Conservation (phyloP, 108 stramenopile genomes). For the Licmophora abbreviata region DNA sequence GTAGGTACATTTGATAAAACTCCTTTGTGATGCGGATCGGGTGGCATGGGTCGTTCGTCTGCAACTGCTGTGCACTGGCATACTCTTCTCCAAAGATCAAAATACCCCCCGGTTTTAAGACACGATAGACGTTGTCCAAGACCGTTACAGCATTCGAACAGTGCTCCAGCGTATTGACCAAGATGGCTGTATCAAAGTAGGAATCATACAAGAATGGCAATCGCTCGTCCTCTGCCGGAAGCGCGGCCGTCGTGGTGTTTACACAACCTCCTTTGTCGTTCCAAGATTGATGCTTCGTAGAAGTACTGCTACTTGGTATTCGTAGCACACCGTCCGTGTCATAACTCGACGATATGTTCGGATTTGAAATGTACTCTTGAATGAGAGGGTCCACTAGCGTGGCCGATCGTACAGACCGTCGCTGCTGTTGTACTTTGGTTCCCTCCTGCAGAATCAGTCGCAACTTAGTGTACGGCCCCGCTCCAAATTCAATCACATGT, state of each 20-base stretch:
- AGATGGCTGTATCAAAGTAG: background rate
- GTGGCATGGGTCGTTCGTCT: background rate
- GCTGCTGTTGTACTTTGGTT: background rate
- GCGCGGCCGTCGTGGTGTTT: background rate
- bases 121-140: slow-evolving; percentile 3
- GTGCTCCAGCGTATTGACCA: slow-evolving; percentile 13
- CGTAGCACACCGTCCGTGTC: background rate
- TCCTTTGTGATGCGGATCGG: background rate
- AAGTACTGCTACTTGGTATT: too few species aligned
- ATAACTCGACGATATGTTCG: background rate
- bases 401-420: background rate
- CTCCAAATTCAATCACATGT: background rate
- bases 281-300: too few species aligned
- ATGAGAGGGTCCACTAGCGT: background rate
- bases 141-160: slow-evolving; percentile 3
- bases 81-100: slow-evolving; percentile 8
- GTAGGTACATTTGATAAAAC: background rate
- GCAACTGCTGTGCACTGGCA: background rate
- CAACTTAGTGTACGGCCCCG: background rate
- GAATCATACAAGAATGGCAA: background rate
- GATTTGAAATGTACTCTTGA: background rate
- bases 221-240: background rate
- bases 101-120: slow-evolving; percentile 11
- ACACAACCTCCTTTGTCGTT: too few species aligned
- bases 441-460: background rate